Percentiles rank a stretch among this genome's conserved stretches.
phyloP scores from a whole-genome alignment of 495 filamentous ascomycete genomes.

The Podospora pseudocomata region DNA sequence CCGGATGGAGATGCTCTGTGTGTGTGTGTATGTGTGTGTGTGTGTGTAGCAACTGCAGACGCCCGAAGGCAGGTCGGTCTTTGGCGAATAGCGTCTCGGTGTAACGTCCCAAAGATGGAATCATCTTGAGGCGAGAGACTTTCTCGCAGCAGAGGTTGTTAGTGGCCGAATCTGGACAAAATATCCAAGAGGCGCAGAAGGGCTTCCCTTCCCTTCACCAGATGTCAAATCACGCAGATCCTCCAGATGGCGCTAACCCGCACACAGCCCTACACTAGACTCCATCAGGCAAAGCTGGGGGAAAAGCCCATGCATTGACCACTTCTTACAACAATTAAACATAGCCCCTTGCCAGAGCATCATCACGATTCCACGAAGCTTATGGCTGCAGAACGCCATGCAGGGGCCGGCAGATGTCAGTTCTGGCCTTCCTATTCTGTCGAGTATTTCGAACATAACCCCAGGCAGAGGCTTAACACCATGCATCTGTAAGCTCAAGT shows the following conservation, averaged over 20 bases:
- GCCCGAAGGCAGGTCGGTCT: not conserved
- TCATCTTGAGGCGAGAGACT: too few relatives aligned
- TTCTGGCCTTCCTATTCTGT: slow-evolving; percentile 9
- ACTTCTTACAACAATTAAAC: slow-evolving; percentile 7
- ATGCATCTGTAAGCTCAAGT: too few relatives aligned
- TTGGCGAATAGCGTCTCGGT: not conserved
- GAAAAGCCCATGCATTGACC: not conserved
- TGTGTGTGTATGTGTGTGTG: not conserved
- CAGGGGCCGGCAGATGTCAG: slow-evolving; percentile 5
- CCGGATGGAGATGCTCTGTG: not conserved
- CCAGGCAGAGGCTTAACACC: too few relatives aligned
- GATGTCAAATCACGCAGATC: slow-evolving; percentile 12
- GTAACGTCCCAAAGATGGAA: not conserved
- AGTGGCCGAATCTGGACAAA: slow-evolving; percentile 8
- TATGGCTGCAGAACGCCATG: not conserved
- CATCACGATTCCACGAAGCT: not conserved
- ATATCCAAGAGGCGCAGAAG: slow-evolving; percentile 13
- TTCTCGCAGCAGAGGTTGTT: not conserved
- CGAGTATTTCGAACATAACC: not conserved
- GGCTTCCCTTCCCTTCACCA: not conserved
- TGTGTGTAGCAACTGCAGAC: not conserved
- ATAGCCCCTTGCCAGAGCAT: slow-evolving; percentile 2
- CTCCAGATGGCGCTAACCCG: slow-evolving; percentile 5
- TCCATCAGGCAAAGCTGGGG: not conserved
- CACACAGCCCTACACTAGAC: slow-evolving; percentile 21